These are phyloP conservation scores for Calocera cornea DNA, from an alignment of 768 basidiomycete species.

Conservation along the genomic window DNA sequence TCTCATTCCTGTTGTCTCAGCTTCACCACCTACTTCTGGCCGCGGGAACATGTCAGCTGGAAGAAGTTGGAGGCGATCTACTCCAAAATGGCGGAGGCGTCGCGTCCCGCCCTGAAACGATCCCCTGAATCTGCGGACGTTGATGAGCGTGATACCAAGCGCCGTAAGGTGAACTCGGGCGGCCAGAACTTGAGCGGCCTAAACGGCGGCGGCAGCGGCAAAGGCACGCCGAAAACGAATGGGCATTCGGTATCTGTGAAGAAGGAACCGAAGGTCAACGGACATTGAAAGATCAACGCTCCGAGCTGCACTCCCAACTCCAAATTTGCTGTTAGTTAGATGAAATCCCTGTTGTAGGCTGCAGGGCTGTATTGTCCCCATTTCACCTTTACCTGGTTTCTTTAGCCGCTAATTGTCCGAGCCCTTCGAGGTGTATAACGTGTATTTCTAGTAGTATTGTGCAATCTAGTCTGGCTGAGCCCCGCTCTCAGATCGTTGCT, in stretches of 20 bases:
- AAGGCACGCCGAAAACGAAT: neutral
- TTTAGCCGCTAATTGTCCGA: neutral
- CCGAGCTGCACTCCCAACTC: constrained; percentile 2
- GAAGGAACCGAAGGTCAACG: neutral
- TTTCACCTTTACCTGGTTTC: neutral
- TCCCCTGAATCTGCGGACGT: neutral
- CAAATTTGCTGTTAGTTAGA: neutral
- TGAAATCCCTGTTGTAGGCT: constrained; percentile 1
- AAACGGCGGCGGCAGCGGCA: neutral
- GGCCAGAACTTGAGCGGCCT: neutral
- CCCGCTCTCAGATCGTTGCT: neutral
- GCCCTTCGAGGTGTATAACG: neutral
- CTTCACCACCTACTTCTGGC: constrained; percentile 95
- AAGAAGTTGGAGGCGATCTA: constrained; percentile 89
- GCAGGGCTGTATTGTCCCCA: constrained; percentile 1
- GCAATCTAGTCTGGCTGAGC: neutral
- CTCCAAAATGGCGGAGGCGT: constrained; percentile 58
- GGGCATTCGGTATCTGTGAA: neutral
- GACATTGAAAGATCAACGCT: neutral
- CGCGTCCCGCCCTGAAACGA: neutral
- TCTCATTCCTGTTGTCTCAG: constrained; percentile 27
- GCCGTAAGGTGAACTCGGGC: neutral
- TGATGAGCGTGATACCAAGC: neutral
- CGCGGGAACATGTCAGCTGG: constrained; percentile 81
- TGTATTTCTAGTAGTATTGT: neutral